Evolutionary conservation across 2,329 filamentous ascomycete genomes (phyloP).

Genomic region (Microsporum audouinii): DNA sequence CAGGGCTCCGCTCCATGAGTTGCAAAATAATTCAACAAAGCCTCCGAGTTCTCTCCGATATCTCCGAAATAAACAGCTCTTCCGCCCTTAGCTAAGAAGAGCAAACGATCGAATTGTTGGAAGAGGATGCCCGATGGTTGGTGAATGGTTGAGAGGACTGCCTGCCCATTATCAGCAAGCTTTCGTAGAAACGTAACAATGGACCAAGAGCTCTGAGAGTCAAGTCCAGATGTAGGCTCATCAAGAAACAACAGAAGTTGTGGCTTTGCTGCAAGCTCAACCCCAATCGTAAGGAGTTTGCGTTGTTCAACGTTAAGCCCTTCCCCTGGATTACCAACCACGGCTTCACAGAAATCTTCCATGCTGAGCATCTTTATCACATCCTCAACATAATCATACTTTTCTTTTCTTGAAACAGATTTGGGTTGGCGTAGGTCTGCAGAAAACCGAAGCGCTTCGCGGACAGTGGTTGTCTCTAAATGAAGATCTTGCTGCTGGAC

Average conservation of each 20-base stretch:
- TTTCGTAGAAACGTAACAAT: conserved; percentile 76
- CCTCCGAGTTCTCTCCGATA: conserved; percentile 47
- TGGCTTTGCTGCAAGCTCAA: conserved; percentile 84
- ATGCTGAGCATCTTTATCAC: conserved; percentile 81
- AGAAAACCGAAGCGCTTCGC: conserved; percentile 75
- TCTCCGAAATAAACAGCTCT: conserved; percentile 58
- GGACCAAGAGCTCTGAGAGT: conserved; percentile 82
- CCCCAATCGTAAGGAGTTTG: conserved; percentile 74
- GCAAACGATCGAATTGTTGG: conserved; percentile 59
- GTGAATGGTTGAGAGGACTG: conserved; percentile 86
- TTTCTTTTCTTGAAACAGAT: conserved; percentile 58
- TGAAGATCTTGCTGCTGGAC: conserved; percentile 67
- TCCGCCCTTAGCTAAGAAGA: conserved; percentile 53
- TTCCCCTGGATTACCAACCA: conserved; percentile 78
- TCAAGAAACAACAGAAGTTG: conserved; percentile 78
- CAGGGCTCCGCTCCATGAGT: conserved; percentile 48
- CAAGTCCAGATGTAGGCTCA: conserved; percentile 83
- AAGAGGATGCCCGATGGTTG: conserved; percentile 87
- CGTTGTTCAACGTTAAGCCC: conserved; percentile 52
- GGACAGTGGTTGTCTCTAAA: conserved; percentile 69
- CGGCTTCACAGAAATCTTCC: conserved; percentile 74
- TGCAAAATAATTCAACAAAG: conserved; percentile 53
- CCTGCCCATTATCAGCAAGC: conserved; percentile 73
- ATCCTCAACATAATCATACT: conserved; percentile 73
- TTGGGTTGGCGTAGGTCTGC: conserved; percentile 72